These are phyloP conservation scores for Amanita subjunquillea DNA, from an alignment of 768 basidiomycete species.

Conservation along the genomic window DNA sequence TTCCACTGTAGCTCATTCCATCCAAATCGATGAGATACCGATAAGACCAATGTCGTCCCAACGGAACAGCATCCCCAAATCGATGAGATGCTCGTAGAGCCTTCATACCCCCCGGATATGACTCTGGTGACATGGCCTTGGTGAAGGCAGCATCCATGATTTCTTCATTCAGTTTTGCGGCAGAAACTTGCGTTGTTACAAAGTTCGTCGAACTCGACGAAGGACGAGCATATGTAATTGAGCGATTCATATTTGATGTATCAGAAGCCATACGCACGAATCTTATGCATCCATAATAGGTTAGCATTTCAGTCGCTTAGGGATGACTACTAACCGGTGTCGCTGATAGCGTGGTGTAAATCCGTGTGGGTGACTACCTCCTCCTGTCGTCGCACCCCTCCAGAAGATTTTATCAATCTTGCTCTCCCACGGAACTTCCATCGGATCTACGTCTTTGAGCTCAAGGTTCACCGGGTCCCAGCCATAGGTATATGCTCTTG, in stretches of 20 bases:
- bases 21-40: conserved; percentile 91
- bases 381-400: conserved; percentile 94
- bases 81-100: conserved; percentile 56
- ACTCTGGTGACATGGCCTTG: conserved; percentile 54
- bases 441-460: conserved; percentile 67
- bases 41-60: conserved; percentile 86
- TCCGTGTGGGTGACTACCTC: conserved; percentile 79
- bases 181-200: conserved; percentile 50
- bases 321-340: conserved; percentile 45
- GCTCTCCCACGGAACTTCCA: conserved; percentile 84
- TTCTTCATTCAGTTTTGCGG: conserved; percentile 55
- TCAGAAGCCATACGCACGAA: conserved; percentile 76
- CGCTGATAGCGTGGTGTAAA: conserved; percentile 79
- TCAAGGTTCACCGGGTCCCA: conserved; percentile 76
- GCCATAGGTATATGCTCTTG: conserved; percentile 76
- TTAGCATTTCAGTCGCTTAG: neutral
- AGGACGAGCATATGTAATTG: conserved; percentile 64
- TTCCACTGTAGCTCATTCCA: conserved; percentile 90
- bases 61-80: conserved; percentile 64
- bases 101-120: conserved; percentile 68
- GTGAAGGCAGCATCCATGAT: conserved; percentile 88
- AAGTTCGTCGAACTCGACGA: conserved; percentile 45
- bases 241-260: conserved; percentile 38
- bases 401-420: conserved; percentile 88
- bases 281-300: conserved; percentile 14